Base-by-base conservation (phyloP, 1,284 basidiomycete genomes). In the Golubevia sp. region DNA sequence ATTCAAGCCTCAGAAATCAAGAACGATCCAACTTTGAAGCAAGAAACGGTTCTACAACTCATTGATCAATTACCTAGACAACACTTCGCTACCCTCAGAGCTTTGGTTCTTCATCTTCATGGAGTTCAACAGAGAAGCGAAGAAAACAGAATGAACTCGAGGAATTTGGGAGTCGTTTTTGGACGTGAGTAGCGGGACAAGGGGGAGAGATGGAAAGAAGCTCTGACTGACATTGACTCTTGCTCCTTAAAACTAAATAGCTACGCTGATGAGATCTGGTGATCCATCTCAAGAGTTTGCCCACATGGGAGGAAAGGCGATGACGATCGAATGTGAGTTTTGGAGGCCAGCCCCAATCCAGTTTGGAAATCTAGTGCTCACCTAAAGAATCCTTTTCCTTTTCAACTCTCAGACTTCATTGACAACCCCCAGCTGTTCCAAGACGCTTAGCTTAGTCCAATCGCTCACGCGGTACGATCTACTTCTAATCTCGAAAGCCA, bases 81-180 rank as follows among this genome's bases (percentile, higher is more conserved):
- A 76, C 94, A 99, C 78, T 97, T 91, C 83, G 88, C 91, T 77
- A 98, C 97, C 0, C 86, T 97, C 38, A 87, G 90, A 58, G 85
- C 87, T 61, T 87, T 99, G 24, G 91, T 97, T 89, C 85, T 92
- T 23, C 97, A 99, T 85, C 86, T 99, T 27, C 86, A 95, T 78
- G 63, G 70, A 8, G 75, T 83, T 2, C 73, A 72, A 60, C 59
- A 71, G 26, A 59, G 72, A 24, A 64, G 62, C 30, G 89, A 90
- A 24, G 86, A 87, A 64, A 99, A 99, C 84, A 87, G 94, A 59
- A 99, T 99, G 97, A 94, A 90, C 56, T 91, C 93, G 2, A 89
- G 94, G 68, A 99, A 99, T 77, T 86, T 99, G 21, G 97, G 97
- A n/a, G 94, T 98, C n/a, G 94, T 99, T 50, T 98, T 99, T 86